A percentile compares a stretch with the other conserved stretches of the same genome.
Conservation (phyloP, 352 stramenopile species). For the Globisporangium uncinulatum region DNA sequence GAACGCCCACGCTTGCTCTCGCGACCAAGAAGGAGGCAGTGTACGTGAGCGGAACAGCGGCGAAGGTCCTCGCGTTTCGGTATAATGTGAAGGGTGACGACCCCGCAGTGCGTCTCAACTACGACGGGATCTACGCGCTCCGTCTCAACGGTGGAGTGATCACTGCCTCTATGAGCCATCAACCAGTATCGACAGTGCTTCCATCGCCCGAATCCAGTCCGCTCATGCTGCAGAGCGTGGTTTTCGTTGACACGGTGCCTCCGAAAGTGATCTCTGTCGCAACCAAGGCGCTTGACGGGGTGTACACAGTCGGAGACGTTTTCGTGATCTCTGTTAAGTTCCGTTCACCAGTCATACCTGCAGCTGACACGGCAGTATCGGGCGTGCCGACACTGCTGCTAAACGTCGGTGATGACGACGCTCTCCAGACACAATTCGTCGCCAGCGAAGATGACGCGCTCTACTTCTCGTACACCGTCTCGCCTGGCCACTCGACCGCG, state of each 20-base stretch:
- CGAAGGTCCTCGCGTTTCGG: conserved; percentile 32
- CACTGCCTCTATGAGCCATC: conserved; percentile 9
- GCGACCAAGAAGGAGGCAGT: conserved; percentile 32
- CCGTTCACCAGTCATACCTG: conserved; percentile 27
- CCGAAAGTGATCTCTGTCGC: conserved; percentile 31
- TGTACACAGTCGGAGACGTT: conserved; percentile 49
- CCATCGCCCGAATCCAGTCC: conserved; percentile 17
- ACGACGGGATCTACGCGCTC: conserved; percentile 37
- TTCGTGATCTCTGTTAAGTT: conserved; percentile 38
- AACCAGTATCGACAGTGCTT: conserved; percentile 34
- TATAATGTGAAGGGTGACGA: conserved; percentile 53
- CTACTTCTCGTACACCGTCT: conserved; percentile 52
- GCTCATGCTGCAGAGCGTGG: conserved; percentile 10
- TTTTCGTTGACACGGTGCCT: conserved; percentile 35
- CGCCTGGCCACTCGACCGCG: conserved; percentile 29
- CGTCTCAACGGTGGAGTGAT: conserved; percentile 38
- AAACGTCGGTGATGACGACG: conserved; percentile 25
- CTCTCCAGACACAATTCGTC: conserved; percentile 20
- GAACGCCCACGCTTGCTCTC: conserved; percentile 29
- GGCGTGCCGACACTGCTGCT: conserved; percentile 37
- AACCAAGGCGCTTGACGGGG: conserved; percentile 28
- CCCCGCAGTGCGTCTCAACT: conserved; percentile 20
- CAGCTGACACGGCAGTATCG: conserved; percentile 1
- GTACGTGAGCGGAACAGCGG: conserved; percentile 40
- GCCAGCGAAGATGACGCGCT: conserved; percentile 29